Conservation (phyloP, 192 early-diverging fungal genomes). For the Physocladia obscura region DNA sequence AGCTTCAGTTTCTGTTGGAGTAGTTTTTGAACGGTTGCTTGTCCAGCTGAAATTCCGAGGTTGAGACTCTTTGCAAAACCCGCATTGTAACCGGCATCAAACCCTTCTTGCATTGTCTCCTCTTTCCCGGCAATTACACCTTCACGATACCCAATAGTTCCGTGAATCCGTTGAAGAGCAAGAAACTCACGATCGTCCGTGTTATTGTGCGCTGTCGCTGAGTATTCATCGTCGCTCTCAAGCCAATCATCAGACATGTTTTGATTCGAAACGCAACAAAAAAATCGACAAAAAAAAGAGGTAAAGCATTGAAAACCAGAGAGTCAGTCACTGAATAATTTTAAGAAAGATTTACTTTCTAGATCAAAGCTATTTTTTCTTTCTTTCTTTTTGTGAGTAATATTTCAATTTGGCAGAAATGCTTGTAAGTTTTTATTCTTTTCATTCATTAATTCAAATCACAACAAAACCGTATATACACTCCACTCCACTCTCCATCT, state of each 20-base stretch:
- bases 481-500: conserved; percentile 4
- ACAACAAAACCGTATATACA: conserved; percentile 18
- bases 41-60: background rate
- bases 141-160: conserved; percentile 27
- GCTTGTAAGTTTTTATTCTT: too few species aligned
- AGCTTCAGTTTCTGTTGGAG: too few species aligned
- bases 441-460: conserved; percentile 9
- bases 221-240: background rate
- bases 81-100: conserved; percentile 6
- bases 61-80: background rate
- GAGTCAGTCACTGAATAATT: too few species aligned
- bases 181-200: conserved; percentile 7
- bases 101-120: conserved; percentile 29
- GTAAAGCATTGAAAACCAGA: too few species aligned
- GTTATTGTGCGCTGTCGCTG: background rate
- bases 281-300: too few species aligned
- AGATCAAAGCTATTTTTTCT: too few species aligned
- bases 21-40: too few species aligned
- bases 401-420: too few species aligned
- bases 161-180: conserved; percentile 25
- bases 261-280: too few species aligned
- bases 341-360: too few species aligned
- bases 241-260: too few species aligned
- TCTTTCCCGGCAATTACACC: conserved; percentile 30
- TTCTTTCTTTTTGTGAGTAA: too few species aligned